Percentiles rank a stretch among this genome's conserved stretches.
Conservation (phyloP, 768 basidiomycete genomes). For the Suillus lakei region DNA sequence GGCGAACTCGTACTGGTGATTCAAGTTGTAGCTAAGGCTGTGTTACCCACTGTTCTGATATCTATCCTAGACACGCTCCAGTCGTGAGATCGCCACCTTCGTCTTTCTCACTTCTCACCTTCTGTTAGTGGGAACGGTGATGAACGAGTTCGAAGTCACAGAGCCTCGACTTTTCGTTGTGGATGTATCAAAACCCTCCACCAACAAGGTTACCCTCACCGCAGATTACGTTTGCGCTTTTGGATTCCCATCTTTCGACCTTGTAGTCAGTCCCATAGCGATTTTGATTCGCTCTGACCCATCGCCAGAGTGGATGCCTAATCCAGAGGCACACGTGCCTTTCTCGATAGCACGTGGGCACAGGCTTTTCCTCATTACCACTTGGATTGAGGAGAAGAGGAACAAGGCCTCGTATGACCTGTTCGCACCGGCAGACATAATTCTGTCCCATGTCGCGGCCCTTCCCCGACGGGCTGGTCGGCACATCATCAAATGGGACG, state of each 20-base stretch:
- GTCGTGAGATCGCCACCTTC: neutral
- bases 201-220: neutral
- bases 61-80: neutral
- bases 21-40: neutral
- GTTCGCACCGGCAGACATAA: neutral
- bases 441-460: neutral
- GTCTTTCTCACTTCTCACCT: neutral
- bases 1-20: neutral
- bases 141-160: neutral
- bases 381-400: neutral
- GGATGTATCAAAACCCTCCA: neutral
- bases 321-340: neutral
- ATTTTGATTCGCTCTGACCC: neutral
- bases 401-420: neutral
- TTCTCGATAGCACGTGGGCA: neutral
- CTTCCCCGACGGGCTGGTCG: neutral
- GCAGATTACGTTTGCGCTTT: neutral
- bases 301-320: neutral
- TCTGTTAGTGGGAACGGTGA: neutral
- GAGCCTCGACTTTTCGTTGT: neutral
- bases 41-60: neutral
- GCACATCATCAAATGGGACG: conserved; percentile 46
- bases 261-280: neutral
- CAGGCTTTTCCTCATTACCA: neutral
- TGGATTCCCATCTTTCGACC: neutral